phyloP scores from a whole-genome alignment of 2,329 filamentous ascomycete genomes.

The Magnaporthiopsis poae region DNA sequence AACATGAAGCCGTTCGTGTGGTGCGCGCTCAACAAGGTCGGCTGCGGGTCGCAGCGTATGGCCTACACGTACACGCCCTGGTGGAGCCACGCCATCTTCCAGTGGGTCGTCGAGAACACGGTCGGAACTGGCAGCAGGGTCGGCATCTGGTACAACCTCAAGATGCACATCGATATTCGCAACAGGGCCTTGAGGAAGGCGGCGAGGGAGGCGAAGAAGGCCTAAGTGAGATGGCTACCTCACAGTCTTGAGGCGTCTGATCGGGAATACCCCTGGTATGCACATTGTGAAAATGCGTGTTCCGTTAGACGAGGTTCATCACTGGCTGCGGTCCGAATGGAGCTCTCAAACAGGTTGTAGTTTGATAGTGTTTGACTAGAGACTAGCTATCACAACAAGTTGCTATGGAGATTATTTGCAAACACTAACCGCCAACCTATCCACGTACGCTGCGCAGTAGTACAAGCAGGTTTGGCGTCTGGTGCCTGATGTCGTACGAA shows the following conservation, averaged over 20 bases:
- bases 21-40: conserved; percentile 69
- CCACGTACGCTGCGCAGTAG: neutral
- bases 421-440: neutral
- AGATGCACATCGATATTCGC: conserved; percentile 76
- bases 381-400: neutral
- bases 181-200: conserved; percentile 74
- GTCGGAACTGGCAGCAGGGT: conserved; percentile 39
- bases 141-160: conserved; percentile 41
- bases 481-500: no score
- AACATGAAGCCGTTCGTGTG: conserved; percentile 74
- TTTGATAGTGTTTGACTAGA: neutral
- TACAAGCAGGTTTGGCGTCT: neutral
- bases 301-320: neutral
- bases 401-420: neutral
- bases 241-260: neutral
- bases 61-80: conserved; percentile 82
- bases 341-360: neutral
- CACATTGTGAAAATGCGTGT: neutral
- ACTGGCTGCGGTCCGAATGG: neutral
- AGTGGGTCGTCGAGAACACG: conserved; percentile 63
- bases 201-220: conserved; percentile 69
- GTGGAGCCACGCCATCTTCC: conserved; percentile 84
- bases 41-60: conserved; percentile 69
- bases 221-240: neutral
- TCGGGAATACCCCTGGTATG: neutral